Base-by-base conservation (phyloP, 1,139 yeast species). In the Magnusiomyces sp. region DNA sequence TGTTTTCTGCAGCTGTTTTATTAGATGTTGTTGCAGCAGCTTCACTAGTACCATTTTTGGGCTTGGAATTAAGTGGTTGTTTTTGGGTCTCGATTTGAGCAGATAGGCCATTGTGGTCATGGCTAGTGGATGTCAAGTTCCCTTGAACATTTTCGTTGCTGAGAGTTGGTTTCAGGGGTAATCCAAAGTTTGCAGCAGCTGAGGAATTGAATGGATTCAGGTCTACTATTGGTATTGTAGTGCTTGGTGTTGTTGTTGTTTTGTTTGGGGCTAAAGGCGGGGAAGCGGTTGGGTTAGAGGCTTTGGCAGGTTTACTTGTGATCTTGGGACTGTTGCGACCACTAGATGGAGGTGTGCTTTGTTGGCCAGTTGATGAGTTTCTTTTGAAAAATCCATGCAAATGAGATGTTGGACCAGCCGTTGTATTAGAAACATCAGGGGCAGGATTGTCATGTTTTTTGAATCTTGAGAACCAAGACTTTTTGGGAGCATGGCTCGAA, bases 391-490 rank as follows among this genome's bases (percentile, higher is more conserved):
- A 7, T 23, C 29, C 29, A 23, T 23, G 29, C 7, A 23, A 23
- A 23, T 23, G 29, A 23, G 29, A 23, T 23, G 29, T 5, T 23
- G 29, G 29, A 23, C 29, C 7, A 5, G 29, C 4, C 4, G 4
- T 23, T 23, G 29, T 7, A 23, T 23, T 23, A 23, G 29, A 23
- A 23, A 23, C 29, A 23, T 23, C 29, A 5, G 29, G 29, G 7
- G 29, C 4, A 23, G 29, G 23, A 11, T 14, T 39, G 45, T 23
- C 38, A 20, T 42, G 45, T 10, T 37, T 36, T 14, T 19, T n/a
- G 32, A 43, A 34, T 32, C 36, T 43, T 7, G 46, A 43, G 19
- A 43, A 43, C 46, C 46, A 43, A 10, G 46, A 43, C 19, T 34
- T 14, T 33, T 43, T 43, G 11, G 20, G 32, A 19, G 17, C 9